These are phyloP conservation scores for Colletotrichum somersetense DNA, from an alignment of 2,329 filamentous ascomycete species.

Conservation along the genomic window DNA sequence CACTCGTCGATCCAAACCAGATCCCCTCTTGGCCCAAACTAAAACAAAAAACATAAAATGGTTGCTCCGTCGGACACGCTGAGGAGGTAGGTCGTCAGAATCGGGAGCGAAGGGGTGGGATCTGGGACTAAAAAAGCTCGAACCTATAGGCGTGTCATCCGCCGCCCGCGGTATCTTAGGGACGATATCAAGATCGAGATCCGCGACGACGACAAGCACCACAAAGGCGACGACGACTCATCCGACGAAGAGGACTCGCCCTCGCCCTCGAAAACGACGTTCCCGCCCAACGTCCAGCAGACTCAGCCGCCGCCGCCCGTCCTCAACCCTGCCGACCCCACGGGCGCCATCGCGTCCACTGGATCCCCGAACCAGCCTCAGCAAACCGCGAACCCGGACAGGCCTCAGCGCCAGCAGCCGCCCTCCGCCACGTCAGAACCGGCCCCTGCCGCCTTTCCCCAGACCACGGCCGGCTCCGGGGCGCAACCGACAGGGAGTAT, in stretches of 20 bases:
- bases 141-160: slow-evolving; percentile 15
- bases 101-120: not conserved
- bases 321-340: slow-evolving; percentile 29
- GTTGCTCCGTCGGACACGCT: slow-evolving; percentile 8
- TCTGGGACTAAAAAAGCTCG: not conserved
- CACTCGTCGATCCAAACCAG: not conserved
- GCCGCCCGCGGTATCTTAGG: slow-evolving; percentile 18
- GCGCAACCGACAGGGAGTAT: slow-evolving; percentile 3
- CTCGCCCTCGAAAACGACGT: slow-evolving; percentile 16
- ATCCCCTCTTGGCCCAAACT: not conserved
- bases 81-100: slow-evolving; percentile 26
- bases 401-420: slow-evolving; percentile 1
- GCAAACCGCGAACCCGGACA: not conserved
- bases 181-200: slow-evolving; percentile 29
- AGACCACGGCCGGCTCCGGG: not conserved
- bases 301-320: slow-evolving; percentile 19
- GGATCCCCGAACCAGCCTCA: not conserved
- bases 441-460: slow-evolving; percentile 12
- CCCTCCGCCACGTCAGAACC: slow-evolving; percentile 1
- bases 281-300: slow-evolving; percentile 12
- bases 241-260: slow-evolving; percentile 37
- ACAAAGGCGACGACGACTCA: slow-evolving; percentile 1
- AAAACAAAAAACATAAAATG: not conserved
- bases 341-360: slow-evolving; percentile 8
- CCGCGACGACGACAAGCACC: slow-evolving; percentile 5